A percentile compares a stretch with the other conserved stretches of the same genome.
Conservation (phyloP, 2,329 filamentous ascomycete species). For the Trichoderma atrobrunneum region DNA sequence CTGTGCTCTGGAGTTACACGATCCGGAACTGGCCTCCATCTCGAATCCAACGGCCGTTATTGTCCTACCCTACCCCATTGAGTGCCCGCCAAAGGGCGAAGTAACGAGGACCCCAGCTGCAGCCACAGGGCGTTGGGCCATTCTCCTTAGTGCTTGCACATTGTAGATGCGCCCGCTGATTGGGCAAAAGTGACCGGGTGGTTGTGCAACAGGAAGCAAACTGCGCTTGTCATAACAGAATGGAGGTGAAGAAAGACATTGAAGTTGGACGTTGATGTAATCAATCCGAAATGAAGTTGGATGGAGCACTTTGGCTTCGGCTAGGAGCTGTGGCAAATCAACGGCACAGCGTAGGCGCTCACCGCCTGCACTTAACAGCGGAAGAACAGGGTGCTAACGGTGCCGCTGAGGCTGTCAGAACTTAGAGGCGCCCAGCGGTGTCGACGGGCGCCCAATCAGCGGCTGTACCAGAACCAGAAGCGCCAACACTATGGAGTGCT, state of each 20-base stretch:
- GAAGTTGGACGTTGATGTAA: background rate
- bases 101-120: background rate
- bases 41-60: background rate
- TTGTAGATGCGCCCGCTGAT: background rate
- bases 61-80: background rate
- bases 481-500: background rate
- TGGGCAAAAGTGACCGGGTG: background rate
- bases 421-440: background rate
- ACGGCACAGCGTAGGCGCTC: background rate
- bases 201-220: background rate
- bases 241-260: background rate
- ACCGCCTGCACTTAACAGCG: background rate
- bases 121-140: background rate
- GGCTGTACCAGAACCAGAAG: background rate
- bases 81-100: background rate
- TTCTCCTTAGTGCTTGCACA: background rate
- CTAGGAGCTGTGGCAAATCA: background rate
- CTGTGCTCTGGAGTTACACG: conserved; percentile 13
- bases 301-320: background rate
- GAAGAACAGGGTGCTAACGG: background rate
- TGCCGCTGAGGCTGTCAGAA: background rate
- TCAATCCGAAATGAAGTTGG: background rate
- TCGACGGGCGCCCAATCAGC: background rate
- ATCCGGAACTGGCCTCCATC: background rate
- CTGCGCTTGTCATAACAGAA: background rate